phyloP scores from a whole-genome alignment of 2,329 filamentous ascomycete species.

The Fusarium robinianum region DNA sequence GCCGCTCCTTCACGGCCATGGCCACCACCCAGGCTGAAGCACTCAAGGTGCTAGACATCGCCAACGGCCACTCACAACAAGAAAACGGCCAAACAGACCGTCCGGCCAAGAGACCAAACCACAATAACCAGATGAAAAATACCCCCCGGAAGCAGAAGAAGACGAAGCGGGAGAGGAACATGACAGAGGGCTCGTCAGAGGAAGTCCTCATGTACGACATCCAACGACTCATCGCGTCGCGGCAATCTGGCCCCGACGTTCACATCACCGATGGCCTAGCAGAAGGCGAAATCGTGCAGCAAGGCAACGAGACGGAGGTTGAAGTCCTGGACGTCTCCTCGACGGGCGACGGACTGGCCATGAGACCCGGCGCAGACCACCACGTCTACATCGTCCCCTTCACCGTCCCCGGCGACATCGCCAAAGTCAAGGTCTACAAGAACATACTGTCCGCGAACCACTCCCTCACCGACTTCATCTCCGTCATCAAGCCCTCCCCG shows the following conservation, averaged over 20 bases:
- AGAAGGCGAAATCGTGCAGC: no score
- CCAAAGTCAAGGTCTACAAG: constrained; percentile 76
- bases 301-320: constrained; percentile 77
- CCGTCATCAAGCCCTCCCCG: constrained; percentile 72
- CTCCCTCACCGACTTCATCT: constrained; percentile 80
- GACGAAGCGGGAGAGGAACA: constrained; percentile 62
- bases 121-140: constrained; percentile 21
- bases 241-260: constrained; percentile 40
- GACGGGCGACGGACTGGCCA: constrained; percentile 86
- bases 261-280: constrained; percentile 54
- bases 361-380: constrained; percentile 63
- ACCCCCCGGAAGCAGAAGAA: constrained; percentile 51
- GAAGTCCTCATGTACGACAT: constrained; percentile 70
- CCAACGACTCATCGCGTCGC: constrained; percentile 54
- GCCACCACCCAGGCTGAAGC: constrained; percentile 25
- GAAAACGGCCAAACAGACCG: constrained; percentile 12
- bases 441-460: constrained; percentile 70
- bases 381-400: constrained; percentile 88
- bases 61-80: constrained; percentile 26
- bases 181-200: constrained; percentile 65
- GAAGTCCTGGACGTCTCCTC: constrained; percentile 84
- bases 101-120: constrained; percentile 31
- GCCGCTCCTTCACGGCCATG: constrained; percentile 33
- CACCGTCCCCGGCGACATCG: constrained; percentile 79
- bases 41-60: constrained; percentile 9